Conservation (phyloP, 176 grass and related monocot genomes). For the Miscanthus lutarioriparius region DNA sequence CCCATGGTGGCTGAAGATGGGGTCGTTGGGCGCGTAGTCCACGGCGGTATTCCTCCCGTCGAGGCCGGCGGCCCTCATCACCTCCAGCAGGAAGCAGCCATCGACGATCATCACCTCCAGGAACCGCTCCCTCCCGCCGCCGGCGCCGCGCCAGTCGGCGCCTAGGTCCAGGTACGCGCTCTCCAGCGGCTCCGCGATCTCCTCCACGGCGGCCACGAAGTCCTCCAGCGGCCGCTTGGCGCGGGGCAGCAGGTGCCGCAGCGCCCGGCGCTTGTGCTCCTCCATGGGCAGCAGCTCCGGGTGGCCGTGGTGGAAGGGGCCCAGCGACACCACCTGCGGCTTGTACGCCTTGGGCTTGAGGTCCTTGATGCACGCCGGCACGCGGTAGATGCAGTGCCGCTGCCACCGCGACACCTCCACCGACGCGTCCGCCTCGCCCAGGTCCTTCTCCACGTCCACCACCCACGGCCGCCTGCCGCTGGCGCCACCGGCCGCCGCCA, state of each 20-base stretch:
- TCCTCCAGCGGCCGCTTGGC: constrained; percentile 27
- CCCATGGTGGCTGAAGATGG: constrained; percentile 73
- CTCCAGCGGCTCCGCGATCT: constrained; percentile 24
- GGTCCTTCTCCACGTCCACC: too few species aligned
- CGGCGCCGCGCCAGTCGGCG: constrained; percentile 18
- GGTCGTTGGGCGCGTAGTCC: constrained; percentile 74
- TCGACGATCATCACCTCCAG: constrained; percentile 72
- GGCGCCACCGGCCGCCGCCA: too few species aligned
- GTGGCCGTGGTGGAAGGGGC: constrained; percentile 69
- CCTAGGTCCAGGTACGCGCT: constrained; percentile 47
- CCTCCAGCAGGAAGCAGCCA: constrained; percentile 79
- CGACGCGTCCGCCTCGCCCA: too few species aligned
- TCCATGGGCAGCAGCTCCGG: constrained; percentile 53
- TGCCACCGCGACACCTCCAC: background rate
- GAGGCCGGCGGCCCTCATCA: constrained; percentile 40
- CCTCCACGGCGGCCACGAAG: constrained; percentile 48
- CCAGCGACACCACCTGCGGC: constrained; percentile 73
- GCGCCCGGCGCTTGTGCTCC: constrained; percentile 72
- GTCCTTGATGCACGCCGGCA: constrained; percentile 76
- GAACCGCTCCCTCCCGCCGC: constrained; percentile 40
- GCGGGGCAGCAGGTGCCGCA: constrained; percentile 68
- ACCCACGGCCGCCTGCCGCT: too few species aligned
- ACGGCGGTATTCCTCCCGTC: background rate
- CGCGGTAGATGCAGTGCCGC: constrained; percentile 65
- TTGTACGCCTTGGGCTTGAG: constrained; percentile 57